These are phyloP conservation scores for Colletotrichum higginsianum DNA, from an alignment of 2,329 filamentous ascomycete genomes.

Conservation along the genomic window DNA sequence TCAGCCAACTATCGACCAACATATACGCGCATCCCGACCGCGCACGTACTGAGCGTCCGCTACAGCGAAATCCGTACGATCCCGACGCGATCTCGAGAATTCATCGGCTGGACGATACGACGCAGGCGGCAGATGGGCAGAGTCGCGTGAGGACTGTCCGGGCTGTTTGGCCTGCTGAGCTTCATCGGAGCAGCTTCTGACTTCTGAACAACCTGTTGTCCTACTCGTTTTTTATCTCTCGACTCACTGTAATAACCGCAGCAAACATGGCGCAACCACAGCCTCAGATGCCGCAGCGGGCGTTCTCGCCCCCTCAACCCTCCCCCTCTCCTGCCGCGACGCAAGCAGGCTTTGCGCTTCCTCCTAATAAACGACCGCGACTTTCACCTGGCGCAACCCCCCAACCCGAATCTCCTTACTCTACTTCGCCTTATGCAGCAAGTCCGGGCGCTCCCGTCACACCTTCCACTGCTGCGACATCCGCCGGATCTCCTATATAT, in stretches of 20 bases:
- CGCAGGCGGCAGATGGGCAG: slow-evolving; percentile 60
- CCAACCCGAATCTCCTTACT: slow-evolving; percentile 75
- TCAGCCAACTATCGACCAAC: slow-evolving; percentile 29
- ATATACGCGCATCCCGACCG: slow-evolving; percentile 5
- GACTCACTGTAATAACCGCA: slow-evolving; percentile 14
- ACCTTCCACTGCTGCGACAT: slow-evolving; percentile 55
- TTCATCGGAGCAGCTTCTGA: slow-evolving; percentile 34
- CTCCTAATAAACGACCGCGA: slow-evolving; percentile 81
- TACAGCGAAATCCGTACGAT: not conserved
- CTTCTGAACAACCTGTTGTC: slow-evolving; percentile 36
- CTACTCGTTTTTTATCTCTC: slow-evolving; percentile 30
- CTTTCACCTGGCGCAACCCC: slow-evolving; percentile 79
- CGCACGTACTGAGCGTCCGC: slow-evolving; percentile 1
- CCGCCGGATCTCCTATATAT: slow-evolving; percentile 55
- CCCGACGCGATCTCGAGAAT: slow-evolving; percentile 6
- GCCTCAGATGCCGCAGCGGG: slow-evolving; percentile 64
- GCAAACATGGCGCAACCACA: slow-evolving; percentile 73
- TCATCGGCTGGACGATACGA: not conserved
- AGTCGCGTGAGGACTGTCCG: slow-evolving; percentile 59
- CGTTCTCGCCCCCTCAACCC: slow-evolving; percentile 75
- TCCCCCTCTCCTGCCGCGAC: slow-evolving; percentile 73
- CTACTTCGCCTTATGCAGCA: slow-evolving; percentile 64
- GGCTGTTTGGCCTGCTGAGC: slow-evolving; percentile 65
- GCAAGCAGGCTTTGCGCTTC: slow-evolving; percentile 69
- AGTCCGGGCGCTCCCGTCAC: slow-evolving; percentile 62